phyloP scores from a whole-genome alignment of 2,329 filamentous ascomycete genomes.

The Talaromyces sp. region DNA sequence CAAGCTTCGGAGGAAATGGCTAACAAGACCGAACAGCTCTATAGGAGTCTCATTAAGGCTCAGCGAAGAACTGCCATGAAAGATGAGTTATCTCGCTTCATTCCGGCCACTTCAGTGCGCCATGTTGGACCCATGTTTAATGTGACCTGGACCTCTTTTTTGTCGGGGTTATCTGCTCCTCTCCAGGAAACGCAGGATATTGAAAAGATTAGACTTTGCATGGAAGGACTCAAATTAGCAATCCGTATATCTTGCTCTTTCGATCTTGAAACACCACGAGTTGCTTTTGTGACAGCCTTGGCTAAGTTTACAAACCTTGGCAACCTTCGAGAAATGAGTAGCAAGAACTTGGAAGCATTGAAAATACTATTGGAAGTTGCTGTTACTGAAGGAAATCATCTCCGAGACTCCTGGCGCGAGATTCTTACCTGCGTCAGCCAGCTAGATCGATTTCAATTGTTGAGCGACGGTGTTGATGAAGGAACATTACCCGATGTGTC shows the following conservation, averaged over 20 bases:
- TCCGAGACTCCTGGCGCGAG: slow-evolving; percentile 92
- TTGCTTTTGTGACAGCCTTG: slow-evolving; percentile 90
- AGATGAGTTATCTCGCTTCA: slow-evolving; percentile 67
- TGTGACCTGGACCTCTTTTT: slow-evolving; percentile 98
- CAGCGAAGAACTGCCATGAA: slow-evolving; percentile 77
- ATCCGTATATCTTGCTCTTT: slow-evolving; percentile 92
- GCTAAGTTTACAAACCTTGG: slow-evolving; percentile 94
- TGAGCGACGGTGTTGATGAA: slow-evolving; percentile 92
- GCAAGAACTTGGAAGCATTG: slow-evolving; percentile 93
- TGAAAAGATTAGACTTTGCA: slow-evolving; percentile 85
- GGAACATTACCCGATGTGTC: slow-evolving; percentile 88
- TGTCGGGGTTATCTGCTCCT: slow-evolving; percentile 88
- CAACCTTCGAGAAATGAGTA: slow-evolving; percentile 90
- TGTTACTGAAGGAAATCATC: slow-evolving; percentile 83
- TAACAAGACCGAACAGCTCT: slow-evolving; percentile 75
- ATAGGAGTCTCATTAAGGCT: slow-evolving; percentile 86
- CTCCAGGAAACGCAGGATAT: slow-evolving; percentile 92
- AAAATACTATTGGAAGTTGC: slow-evolving; percentile 89
- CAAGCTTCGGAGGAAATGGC: slow-evolving; percentile 95
- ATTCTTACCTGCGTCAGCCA: slow-evolving; percentile 94
- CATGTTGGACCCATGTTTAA: slow-evolving; percentile 99
- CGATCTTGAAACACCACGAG: slow-evolving; percentile 84
- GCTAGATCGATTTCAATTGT: slow-evolving; percentile 88
- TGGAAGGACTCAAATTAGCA: slow-evolving; percentile 92
- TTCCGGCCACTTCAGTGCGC: slow-evolving; percentile 87